Base-by-base conservation (phyloP, 2,329 filamentous ascomycete species). In the Fusarium sublunatum region DNA sequence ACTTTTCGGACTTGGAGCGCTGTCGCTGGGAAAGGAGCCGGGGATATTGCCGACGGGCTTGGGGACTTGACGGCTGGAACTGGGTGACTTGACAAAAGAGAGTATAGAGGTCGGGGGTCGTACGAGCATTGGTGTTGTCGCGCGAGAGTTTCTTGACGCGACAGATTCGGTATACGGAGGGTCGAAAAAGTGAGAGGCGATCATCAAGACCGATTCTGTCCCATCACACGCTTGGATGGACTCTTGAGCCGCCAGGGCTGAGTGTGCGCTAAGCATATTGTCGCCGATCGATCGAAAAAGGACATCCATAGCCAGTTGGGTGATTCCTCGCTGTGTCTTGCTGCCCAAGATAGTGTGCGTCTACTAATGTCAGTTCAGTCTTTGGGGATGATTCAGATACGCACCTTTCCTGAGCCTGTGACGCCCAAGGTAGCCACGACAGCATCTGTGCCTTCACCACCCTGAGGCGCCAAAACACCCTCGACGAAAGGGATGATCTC, bases 331-430 rank as follows among this genome's bases (percentile, higher is more conserved):
- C 76, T 97, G 91, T 22, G 85, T 87, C 67, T 89, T 90, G 11
- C 92, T 96, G 52, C 95, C 95, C 13, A 99, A 85, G 58, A 98
- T 97, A 1, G 95, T 99, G 75, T 99, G 94, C 63, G 92, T 96
- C 94, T 97, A 72, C 22, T 31, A 44, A 22, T 7, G 31, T 63
- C 13, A 55, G 53, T 34, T 25, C 19, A 28, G 22, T 34, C 38
- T 15, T 25, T 34, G 3, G 9, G 29, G 6, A 34, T 70, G 57
- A 34, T 70, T 57, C 43, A 13, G 31, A 51, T 40, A 56, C 71
- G 44, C 70, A 96, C 94, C 88, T 99, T 99, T 76, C 95, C 95
- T 45, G 93, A 97, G 11, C 95, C 95, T 7, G 94, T 97, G 39
- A 97, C 93, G 13, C 95, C 95, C 55, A 99, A 77, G 7, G 95